These are phyloP conservation scores for Apostasia shenzhenica DNA, from an alignment of 106 monocot genomes.

Conservation along the genomic window DNA sequence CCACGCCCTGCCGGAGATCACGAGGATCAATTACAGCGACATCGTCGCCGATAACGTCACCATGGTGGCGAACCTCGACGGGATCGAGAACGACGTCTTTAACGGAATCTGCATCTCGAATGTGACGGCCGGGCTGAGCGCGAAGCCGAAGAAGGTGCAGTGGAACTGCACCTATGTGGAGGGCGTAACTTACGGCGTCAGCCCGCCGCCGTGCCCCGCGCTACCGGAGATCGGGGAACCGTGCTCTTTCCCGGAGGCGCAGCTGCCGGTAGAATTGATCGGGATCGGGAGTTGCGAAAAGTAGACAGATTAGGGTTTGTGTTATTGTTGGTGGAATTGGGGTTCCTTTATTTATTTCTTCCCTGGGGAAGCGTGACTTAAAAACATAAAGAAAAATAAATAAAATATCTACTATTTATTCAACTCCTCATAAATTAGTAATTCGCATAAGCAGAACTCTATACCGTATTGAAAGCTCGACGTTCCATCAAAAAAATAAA, in stretches of 20 bases:
- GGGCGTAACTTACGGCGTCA: conserved; percentile 32
- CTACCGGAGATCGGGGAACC: conserved; percentile 20
- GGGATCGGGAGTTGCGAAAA: conserved; percentile 9
- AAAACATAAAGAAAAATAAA: no score
- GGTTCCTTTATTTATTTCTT: no score
- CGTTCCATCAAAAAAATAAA: no score
- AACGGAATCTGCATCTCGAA: conserved; percentile 84
- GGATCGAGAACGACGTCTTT: conserved; percentile 52
- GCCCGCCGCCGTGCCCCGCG: conserved; percentile 31
- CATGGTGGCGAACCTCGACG: conserved; percentile 61
- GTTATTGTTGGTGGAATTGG: no score
- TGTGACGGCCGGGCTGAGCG: conserved; percentile 37
- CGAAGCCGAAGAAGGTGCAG: conserved; percentile 48
- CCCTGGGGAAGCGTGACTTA: no score
- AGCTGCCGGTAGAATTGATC: conserved; percentile 33
- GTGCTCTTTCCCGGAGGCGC: conserved; percentile 39
- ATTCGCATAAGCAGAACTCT: no score
- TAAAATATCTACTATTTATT: no score
- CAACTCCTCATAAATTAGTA: no score
- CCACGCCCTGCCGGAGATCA: conserved; percentile 59
- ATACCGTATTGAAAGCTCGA: no score
- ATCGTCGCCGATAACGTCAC: conserved; percentile 61
- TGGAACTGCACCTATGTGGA: conserved; percentile 75
- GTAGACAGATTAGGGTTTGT: no score
- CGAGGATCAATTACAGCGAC: conserved; percentile 64